Evolutionary conservation across 805 yeast genomes (phyloP).

Genomic region (Nakazawaea siamensis): DNA sequence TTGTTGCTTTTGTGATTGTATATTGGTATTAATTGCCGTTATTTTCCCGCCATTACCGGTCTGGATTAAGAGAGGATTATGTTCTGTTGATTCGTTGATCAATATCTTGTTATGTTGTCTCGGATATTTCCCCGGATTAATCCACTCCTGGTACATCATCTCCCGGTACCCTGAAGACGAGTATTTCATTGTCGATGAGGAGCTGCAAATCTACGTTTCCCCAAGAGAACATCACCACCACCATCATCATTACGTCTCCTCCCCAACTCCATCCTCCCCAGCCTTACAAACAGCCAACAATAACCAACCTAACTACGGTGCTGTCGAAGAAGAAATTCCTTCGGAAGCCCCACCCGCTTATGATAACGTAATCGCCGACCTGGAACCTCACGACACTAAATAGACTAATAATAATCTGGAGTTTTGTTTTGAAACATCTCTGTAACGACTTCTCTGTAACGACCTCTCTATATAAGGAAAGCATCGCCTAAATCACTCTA

Average conservation of each 20-base stretch:
- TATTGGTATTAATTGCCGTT: slow-evolving; percentile 61
- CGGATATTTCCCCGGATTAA: slow-evolving; percentile 63
- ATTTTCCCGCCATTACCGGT: slow-evolving; percentile 79
- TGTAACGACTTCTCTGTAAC: no score
- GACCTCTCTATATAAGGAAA: no score
- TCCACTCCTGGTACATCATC: slow-evolving; percentile 64
- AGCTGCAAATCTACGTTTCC: slow-evolving; percentile 9
- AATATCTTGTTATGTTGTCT: slow-evolving; percentile 54
- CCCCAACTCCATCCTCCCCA: not conserved
- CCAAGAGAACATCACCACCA: slow-evolving; percentile 11
- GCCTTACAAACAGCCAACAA: not conserved
- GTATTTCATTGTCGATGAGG: slow-evolving; percentile 11
- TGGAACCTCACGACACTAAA: no score
- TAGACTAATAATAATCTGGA: no score
- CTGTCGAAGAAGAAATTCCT: slow-evolving; percentile 12
- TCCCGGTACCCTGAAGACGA: slow-evolving; percentile 36
- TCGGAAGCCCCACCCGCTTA: slow-evolving; percentile 27
- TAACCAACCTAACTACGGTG: slow-evolving; percentile 1
- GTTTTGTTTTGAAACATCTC: no score
- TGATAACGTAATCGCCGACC: slow-evolving; percentile 27
- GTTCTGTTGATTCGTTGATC: slow-evolving; percentile 61
- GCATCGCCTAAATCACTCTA: no score
- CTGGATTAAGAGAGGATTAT: slow-evolving; percentile 60
- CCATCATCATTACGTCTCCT: slow-evolving; percentile 8
- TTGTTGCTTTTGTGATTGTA: slow-evolving; percentile 44